A percentile compares a stretch with the other conserved stretches of the same genome.
phyloP scores from a whole-genome alignment of 305 asterid species.

The Fraxinus albicans region DNA sequence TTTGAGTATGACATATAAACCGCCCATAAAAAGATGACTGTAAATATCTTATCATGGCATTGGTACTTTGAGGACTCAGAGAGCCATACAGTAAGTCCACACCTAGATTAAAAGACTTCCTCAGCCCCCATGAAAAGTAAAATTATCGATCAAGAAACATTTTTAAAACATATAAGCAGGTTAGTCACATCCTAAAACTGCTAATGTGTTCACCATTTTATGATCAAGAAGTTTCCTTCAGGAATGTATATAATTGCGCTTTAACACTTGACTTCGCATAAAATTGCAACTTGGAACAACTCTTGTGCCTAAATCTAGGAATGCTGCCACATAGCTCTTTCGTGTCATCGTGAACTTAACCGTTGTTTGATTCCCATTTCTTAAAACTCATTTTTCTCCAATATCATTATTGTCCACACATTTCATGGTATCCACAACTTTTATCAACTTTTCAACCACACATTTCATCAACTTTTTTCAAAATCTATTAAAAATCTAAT shows the following conservation, averaged over 20 bases:
- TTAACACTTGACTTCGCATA: not conserved
- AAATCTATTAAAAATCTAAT: not conserved
- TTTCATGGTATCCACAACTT: not conserved
- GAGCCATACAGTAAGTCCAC: not conserved
- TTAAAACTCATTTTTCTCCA: not conserved
- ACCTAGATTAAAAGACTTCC: not conserved
- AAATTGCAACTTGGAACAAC: not conserved
- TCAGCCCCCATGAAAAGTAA: not conserved
- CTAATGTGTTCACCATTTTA: not conserved
- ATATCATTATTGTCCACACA: not conserved
- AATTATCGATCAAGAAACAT: not conserved
- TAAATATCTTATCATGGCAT: not conserved
- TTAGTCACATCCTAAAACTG: not conserved
- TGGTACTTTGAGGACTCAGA: not conserved
- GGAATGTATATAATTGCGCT: not conserved
- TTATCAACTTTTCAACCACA: not conserved
- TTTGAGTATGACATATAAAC: not conserved
- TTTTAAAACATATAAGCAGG: not conserved
- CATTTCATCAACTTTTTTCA: not conserved
- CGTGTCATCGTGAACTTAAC: not conserved
- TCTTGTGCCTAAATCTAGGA: not conserved
- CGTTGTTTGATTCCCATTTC: not conserved
- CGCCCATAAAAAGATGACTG: not conserved
- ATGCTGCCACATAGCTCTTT: constrained; percentile 2
- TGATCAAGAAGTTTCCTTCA: not conserved